Evolutionary conservation across 2,329 filamentous ascomycete species (phyloP).

Genomic region (Penicillium hesseltinei): DNA sequence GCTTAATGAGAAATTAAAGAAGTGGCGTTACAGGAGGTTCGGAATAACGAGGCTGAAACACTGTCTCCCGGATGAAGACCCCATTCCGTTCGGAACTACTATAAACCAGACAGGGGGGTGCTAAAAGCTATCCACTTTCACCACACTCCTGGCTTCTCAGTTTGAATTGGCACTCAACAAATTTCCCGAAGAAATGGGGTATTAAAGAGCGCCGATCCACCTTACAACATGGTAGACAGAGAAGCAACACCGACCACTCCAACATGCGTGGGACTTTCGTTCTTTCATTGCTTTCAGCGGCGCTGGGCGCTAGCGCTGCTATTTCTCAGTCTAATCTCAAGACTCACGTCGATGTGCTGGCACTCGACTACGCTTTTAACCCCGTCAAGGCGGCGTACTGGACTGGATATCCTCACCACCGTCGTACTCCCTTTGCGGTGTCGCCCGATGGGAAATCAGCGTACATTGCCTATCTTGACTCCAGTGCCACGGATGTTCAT

Average conservation of each 20-base stretch:
- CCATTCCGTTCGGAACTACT: background rate
- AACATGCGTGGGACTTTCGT: slow-evolving; percentile 25
- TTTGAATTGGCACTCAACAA: background rate
- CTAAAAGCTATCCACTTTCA: background rate
- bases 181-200: background rate
- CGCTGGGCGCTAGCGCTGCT: slow-evolving; percentile 23
- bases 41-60: background rate
- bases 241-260: slow-evolving; percentile 7
- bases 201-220: background rate
- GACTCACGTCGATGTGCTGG: slow-evolving; percentile 45
- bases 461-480: slow-evolving; percentile 61
- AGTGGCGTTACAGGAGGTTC: background rate
- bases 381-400: slow-evolving; percentile 61
- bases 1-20: background rate
- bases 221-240: background rate
- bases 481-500: slow-evolving; percentile 55
- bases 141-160: background rate
- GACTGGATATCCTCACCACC: slow-evolving; percentile 61
- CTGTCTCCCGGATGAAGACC: background rate
- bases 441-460: slow-evolving; percentile 60
- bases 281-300: slow-evolving; percentile 26
- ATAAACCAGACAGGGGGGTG: background rate
- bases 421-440: slow-evolving; percentile 61
- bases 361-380: slow-evolving; percentile 54
- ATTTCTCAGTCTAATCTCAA: slow-evolving; percentile 32